These are phyloP conservation scores for Xylaria bambusicola DNA, from an alignment of 495 filamentous ascomycete genomes.

Conservation along the genomic window DNA sequence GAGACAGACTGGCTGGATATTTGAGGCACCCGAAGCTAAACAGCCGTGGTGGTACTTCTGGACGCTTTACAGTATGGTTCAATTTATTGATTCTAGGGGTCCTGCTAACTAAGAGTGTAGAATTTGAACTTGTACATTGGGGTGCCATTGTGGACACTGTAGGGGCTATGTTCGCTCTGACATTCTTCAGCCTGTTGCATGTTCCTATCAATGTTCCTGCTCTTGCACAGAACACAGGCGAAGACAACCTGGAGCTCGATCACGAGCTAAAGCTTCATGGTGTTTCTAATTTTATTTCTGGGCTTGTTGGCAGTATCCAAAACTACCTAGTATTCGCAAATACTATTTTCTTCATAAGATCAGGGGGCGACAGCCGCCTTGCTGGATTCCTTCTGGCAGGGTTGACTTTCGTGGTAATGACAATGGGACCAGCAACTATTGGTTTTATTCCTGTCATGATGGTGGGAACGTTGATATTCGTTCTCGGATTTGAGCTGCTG, in stretches of 20 bases:
- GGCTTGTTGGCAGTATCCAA: constrained; percentile 84
- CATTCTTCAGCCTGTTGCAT: constrained; percentile 95
- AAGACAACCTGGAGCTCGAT: constrained; percentile 88
- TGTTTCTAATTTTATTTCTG: constrained; percentile 88
- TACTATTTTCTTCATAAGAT: constrained; percentile 89
- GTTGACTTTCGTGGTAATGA: constrained; percentile 76
- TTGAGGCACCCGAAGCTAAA: constrained; percentile 75
- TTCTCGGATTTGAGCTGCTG: constrained; percentile 87
- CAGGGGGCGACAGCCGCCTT: constrained; percentile 81
- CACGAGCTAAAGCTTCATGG: constrained; percentile 92
- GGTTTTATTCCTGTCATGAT: constrained; percentile 97
- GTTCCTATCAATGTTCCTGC: constrained; percentile 98
- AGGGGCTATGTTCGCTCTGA: constrained; percentile 94
- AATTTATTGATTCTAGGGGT: background rate
- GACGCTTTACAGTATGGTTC: constrained; percentile 76
- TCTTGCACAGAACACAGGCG: constrained; percentile 80
- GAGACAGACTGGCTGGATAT: constrained; percentile 81
- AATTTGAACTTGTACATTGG: constrained; percentile 77
- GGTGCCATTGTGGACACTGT: constrained; percentile 74
- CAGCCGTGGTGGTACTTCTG: constrained; percentile 98
- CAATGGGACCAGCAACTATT: constrained; percentile 82
- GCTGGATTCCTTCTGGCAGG: constrained; percentile 85
- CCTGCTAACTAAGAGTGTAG: constrained; percentile 45
- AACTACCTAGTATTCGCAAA: constrained; percentile 98
- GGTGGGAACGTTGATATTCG: constrained; percentile 90